Percentiles rank a stretch among this genome's conserved stretches.
phyloP scores from a whole-genome alignment of 2,329 filamentous ascomycete species.

The Penicillium brasilianum region DNA sequence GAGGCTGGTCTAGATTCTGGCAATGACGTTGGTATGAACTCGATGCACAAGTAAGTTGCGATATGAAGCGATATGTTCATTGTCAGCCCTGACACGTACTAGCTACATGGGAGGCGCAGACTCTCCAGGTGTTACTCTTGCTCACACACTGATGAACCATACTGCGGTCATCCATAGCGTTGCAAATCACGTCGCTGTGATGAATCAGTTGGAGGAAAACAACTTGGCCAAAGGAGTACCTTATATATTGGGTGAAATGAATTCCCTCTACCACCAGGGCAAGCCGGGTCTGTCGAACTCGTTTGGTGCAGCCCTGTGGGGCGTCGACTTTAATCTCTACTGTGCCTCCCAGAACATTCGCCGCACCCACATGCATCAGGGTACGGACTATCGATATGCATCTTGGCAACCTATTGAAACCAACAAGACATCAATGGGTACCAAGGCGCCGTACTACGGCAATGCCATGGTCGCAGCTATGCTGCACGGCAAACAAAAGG shows the following conservation, averaged over 20 bases:
- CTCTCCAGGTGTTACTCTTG: slow-evolving; percentile 65
- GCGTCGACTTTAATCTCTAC: slow-evolving; percentile 65
- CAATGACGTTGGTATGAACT: slow-evolving; percentile 58
- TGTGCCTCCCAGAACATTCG: slow-evolving; percentile 61
- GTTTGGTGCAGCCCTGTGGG: slow-evolving; percentile 70
- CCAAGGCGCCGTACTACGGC: slow-evolving; percentile 69
- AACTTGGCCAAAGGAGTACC: slow-evolving; percentile 43
- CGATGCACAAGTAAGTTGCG: slow-evolving; percentile 62
- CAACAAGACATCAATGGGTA: slow-evolving; percentile 56
- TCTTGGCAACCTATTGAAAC: slow-evolving; percentile 66
- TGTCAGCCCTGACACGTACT: not conserved
- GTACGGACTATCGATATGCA: slow-evolving; percentile 66
- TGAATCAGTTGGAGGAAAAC: not conserved
- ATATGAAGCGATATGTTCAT: not conserved
- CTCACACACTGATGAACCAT: slow-evolving; percentile 68
- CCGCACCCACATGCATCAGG: slow-evolving; percentile 68
- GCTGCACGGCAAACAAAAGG: slow-evolving; percentile 36
- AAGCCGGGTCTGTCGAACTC: slow-evolving; percentile 66
- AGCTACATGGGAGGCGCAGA: slow-evolving; percentile 68
- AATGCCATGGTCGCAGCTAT: slow-evolving; percentile 64
- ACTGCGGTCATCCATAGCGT: slow-evolving; percentile 58
- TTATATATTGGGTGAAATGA: slow-evolving; percentile 65
- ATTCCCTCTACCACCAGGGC: slow-evolving; percentile 67
- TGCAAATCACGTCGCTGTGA: slow-evolving; percentile 48
- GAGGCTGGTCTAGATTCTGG: slow-evolving; percentile 58